phyloP scores from a whole-genome alignment of 75 land plant species.

The Cryptomeria japonica region DNA sequence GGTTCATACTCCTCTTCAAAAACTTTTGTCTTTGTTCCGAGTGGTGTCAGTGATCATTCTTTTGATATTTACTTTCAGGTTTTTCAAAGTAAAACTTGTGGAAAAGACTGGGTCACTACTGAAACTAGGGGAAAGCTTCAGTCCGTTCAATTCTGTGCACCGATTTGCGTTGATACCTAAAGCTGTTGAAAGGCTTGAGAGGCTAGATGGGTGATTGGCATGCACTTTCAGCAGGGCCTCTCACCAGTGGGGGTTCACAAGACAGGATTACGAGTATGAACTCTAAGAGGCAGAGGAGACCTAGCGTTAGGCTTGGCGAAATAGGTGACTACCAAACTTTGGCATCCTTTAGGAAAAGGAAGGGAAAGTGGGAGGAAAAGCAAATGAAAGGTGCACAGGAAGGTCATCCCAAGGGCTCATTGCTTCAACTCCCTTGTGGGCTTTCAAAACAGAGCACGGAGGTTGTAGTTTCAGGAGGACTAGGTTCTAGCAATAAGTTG shows the following conservation, averaged over 20 bases:
- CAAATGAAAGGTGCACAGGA: slow-evolving; percentile 12
- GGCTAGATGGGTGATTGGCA: slow-evolving; percentile 13
- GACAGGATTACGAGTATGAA: slow-evolving; percentile 2
- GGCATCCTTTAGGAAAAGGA: slow-evolving; percentile 5
- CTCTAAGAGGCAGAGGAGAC: slow-evolving; percentile 69
- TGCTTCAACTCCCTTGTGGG: neutral
- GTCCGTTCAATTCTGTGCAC: neutral
- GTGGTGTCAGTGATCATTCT: neutral
- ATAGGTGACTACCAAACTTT: slow-evolving; percentile 53
- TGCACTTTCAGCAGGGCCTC: neutral
- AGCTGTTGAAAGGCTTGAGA: neutral
- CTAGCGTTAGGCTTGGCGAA: slow-evolving; percentile 78
- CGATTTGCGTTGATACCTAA: neutral
- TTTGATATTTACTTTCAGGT: neutral
- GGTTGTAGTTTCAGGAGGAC: neutral
- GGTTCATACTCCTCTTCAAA: neutral
- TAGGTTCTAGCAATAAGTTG: neutral
- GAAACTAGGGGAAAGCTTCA: neutral
- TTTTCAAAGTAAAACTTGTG: neutral
- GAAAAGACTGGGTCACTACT: neutral
- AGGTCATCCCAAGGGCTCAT: neutral
- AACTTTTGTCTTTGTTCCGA: neutral
- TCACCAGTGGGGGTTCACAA: neutral
- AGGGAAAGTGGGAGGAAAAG: slow-evolving; percentile 1
- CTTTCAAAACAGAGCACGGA: slow-evolving; percentile 3